phyloP scores from a whole-genome alignment of 306 rosid genomes.

The Senna tora region DNA sequence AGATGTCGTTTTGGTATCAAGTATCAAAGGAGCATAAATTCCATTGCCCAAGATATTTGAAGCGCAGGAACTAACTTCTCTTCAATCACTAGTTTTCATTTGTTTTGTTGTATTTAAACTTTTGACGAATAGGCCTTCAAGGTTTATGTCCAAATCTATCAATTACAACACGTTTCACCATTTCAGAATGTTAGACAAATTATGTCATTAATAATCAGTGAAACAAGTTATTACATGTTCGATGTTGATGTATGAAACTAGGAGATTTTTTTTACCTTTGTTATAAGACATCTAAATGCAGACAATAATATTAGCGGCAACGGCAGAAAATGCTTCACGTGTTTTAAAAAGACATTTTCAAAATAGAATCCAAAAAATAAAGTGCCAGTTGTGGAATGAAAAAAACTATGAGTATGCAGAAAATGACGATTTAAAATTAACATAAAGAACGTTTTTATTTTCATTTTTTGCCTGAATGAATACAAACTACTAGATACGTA shows the following conservation, averaged over 20 bases:
- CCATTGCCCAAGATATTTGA: neutral
- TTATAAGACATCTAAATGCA: too few relatives aligned
- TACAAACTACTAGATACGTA: neutral
- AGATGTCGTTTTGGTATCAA: neutral
- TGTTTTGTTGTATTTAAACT: conserved; percentile 11
- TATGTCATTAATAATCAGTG: too few relatives aligned
- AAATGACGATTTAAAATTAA: neutral
- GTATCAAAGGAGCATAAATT: neutral
- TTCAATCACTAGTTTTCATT: neutral
- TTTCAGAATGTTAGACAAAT: too few relatives aligned
- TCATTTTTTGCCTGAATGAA: too few relatives aligned
- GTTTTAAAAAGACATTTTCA: neutral
- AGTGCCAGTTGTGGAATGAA: neutral
- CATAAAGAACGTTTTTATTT: too few relatives aligned
- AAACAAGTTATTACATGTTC: too few relatives aligned
- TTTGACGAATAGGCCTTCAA: too few relatives aligned
- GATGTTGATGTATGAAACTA: too few relatives aligned
- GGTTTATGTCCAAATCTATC: too few relatives aligned
- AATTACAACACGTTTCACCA: too few relatives aligned
- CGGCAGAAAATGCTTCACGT: neutral
- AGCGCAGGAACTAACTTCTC: neutral
- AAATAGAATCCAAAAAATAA: neutral
- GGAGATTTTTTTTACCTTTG: too few relatives aligned
- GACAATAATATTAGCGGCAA: too few relatives aligned
- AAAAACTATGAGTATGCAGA: neutral